Evolutionary conservation across 2,329 filamentous ascomycete species (phyloP), one percentile per base, ranked within the genome.

Genomic region (Venturia effusa): DNA sequence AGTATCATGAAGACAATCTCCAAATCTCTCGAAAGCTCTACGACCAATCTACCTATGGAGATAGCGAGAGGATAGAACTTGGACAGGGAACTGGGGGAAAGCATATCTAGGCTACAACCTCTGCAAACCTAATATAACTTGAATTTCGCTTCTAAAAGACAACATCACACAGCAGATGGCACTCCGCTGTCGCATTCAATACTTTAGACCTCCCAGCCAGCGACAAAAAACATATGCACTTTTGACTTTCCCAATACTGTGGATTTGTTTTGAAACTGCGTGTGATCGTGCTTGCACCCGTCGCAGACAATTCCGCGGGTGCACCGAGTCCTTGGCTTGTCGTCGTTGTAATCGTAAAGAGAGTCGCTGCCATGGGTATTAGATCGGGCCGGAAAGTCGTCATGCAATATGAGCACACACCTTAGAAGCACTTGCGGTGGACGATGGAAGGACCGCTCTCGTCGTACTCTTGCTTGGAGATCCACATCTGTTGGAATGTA

Each of bases 401-500:
- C 40, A 57, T 30, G n/a, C 0, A 55, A 7, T 32, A n/a, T 34
- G n/a, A 27, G n/a, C 24, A 61, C 62, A 51, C 32, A 88, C 86
- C 88, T 96, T 96, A 97, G 89, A 97, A 97, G 90, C 93, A 97
- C 91, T 97, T 97, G 88, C 92, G 90, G 89, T 97, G 93, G 76
- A 97, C 93, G 78, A 97, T 97, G 77, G 92, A 97, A 75, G 93
- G 94, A 83, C 93, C 93, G 81, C 89, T 94, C 91, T 97, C 94
- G 85, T 99, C 94, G 88, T 97, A 97, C 86, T 97, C 93, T 85
- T 99, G 94, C 92, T 99, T 99, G 75, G 94, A 99, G 88, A 99
- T 97, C 94, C 94, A 99, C 94, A 99, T 99, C 85, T 99, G 94
- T 87, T 99, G 94, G 93, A 99, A 99, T 81, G 94, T 99, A 73